Conservation (phyloP, 805 yeast species). For the Myxozyma neglecta region DNA sequence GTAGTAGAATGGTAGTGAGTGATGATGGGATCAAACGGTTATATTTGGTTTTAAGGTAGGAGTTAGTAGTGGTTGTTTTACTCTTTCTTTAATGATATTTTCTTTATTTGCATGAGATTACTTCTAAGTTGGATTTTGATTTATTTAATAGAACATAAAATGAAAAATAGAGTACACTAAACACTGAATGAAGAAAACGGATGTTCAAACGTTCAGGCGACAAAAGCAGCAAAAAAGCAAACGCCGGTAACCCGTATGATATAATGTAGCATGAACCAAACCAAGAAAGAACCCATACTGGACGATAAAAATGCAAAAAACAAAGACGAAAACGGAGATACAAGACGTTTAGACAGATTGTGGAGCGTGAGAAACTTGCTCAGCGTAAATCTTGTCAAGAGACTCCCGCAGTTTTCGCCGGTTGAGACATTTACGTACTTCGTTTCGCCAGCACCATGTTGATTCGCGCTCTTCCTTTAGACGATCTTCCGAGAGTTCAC, state of each 20-base stretch:
- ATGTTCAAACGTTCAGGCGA: neutral
- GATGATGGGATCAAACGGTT: too few relatives aligned
- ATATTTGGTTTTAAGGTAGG: too few relatives aligned
- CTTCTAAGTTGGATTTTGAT: too few relatives aligned
- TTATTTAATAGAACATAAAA: too few relatives aligned
- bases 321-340: neutral
- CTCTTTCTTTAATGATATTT: too few relatives aligned
- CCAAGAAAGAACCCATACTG: neutral
- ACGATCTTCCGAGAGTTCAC: neutral
- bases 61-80: too few relatives aligned
- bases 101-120: too few relatives aligned
- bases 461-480: neutral
- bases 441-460: slow-evolving; percentile 28
- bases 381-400: slow-evolving; percentile 12
- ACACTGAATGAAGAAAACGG: neutral
- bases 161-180: neutral
- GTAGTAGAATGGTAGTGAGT: too few relatives aligned
- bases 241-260: neutral
- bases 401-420: slow-evolving; percentile 23
- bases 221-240: too few relatives aligned
- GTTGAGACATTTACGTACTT: slow-evolving; percentile 26
- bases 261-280: neutral
- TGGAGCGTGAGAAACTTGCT: neutral
- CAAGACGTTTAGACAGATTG: neutral
- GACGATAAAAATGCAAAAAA: neutral